These are phyloP conservation scores for Colletotrichum tropicicola DNA, from an alignment of 2,329 filamentous ascomycete species.

Conservation along the genomic window DNA sequence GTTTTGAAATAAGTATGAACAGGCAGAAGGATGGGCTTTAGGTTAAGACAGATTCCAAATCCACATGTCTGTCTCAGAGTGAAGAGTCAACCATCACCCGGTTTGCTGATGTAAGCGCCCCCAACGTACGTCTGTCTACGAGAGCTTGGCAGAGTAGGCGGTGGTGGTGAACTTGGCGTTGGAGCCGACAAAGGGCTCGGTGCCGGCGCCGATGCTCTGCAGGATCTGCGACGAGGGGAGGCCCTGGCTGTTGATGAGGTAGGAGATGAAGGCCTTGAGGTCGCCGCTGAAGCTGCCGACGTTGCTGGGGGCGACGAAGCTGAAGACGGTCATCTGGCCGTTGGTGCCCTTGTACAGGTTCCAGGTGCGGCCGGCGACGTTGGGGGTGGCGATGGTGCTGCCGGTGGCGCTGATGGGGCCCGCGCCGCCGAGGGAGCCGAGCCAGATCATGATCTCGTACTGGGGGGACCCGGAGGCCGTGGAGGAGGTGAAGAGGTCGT, in stretches of 20 bases:
- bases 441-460: constrained; percentile 75
- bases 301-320: constrained; percentile 53
- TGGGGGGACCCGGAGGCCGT: constrained; percentile 52
- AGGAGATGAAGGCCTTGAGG: constrained; percentile 64
- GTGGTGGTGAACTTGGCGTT: constrained; percentile 39
- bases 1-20: constrained; percentile 16
- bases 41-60: background rate
- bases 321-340: constrained; percentile 67
- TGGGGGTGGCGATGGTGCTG: constrained; percentile 60
- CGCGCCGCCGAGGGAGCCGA: constrained; percentile 65
- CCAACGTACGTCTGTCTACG: no score
- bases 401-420: constrained; percentile 62
- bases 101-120: no score
- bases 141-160: constrained; percentile 21
- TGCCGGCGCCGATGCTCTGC: constrained; percentile 59
- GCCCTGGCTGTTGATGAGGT: constrained; percentile 59
- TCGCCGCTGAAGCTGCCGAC: constrained; percentile 65
- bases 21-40: background rate
- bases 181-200: constrained; percentile 63
- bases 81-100: background rate
- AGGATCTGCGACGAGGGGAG: constrained; percentile 46
- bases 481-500: constrained; percentile 66
- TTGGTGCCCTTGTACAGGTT: constrained; percentile 70
- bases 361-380: constrained; percentile 63
- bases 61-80: constrained; percentile 12